Base-by-base conservation (phyloP, 2,329 filamentous ascomycete genomes). In the Cytospora chrysosperma region DNA sequence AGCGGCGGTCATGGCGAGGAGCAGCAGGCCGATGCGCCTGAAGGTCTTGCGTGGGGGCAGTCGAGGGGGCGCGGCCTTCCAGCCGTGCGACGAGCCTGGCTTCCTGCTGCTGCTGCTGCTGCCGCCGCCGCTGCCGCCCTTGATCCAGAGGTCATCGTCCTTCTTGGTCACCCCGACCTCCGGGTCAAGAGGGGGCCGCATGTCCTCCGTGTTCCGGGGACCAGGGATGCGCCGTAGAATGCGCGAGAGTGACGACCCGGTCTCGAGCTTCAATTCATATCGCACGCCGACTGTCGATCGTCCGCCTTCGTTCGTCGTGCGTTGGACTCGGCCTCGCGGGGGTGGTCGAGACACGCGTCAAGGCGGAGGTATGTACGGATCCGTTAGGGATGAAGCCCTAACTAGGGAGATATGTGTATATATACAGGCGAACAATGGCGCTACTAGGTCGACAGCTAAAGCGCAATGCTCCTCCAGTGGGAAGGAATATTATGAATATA, bases 111-210 rank as follows among this genome's bases (percentile, higher is more conserved):
- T n/a, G n/a, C n/a, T n/a, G n/a, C n/a, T 34, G 32, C 68, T 70
- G 32, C 68, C 71, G n/a, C n/a, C n/a, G n/a, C n/a, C n/a, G n/a
- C n/a, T 34, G 32, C 68, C 71, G 32, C 68, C 71, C 69, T 69
- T 74, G 68, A 70, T 64, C 49, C 68, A 67, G 70, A 80, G 77
- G 71, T 87, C 84, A 71, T 87, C 85, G 71, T 86, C 79, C 74
- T 85, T 87, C 74, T 87, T 87, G 58, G 80, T 81, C 72, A 85
- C 75, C 68, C 85, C 82, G 69, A 85, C 83, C 68, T 85, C 80
- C 70, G 76, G 79, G 64, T 79, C 72, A 73, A 82, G 83, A 60
- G 82, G 72, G 64, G 77, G 73, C 67, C 74, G 75, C 78, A 83
- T 81, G 65, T 71, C 78, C 67, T 57, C 63, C 9, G n/a, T n/a